Base-by-base conservation (phyloP, 2,329 filamentous ascomycete species). In the Huntiella abstrusa region DNA sequence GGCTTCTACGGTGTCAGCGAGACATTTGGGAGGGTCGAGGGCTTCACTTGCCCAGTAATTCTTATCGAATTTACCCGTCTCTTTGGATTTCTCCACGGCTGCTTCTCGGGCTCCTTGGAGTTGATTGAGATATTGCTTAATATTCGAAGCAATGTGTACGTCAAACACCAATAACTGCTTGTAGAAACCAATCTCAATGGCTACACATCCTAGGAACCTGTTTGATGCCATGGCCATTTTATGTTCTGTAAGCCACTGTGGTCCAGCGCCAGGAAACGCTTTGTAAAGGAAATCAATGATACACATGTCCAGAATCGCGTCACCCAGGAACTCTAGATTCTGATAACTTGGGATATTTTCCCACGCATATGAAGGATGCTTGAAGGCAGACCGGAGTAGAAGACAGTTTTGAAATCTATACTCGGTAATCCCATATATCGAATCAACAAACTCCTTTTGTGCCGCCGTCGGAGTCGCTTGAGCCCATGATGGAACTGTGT, bases 211-310 rank as follows among this genome's bases (percentile, higher is more conserved):
- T 1, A 95, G 70, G 57, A 96, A 98, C 51, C 87, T 86, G 63
- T 98, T 98, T 45, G 84, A 91, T 0, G 91, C 87, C 83, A 98
- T 95, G n/a, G 87, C 85, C 78, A 92, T 95, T 64, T 96, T 96
- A 68, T 96, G 88, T 61, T 96, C 91, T 0, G 91, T 96, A 49
- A 98, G 68, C 88, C 88, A 96, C 58, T 96, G 87, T 0, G 91
- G 88, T 55, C 94, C 86, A 49, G 80, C 83, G 44, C 74, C 66
- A 0, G 86, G 85, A 54, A 82, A 85, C 3, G 67, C 69, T 53
- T 77, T 70, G 62, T 85, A 96, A 3, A 98, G 69, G 54, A 83
- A 77, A 54, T 87, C 81, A 46, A 96, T 79, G 55, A 80, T 84
- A 8, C 70, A 80, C 75, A 88, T 82, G 57, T 95, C 87, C 1